Conservation (phyloP, 2,329 filamentous ascomycete genomes). For the Microdochium trichocladiopsis region DNA sequence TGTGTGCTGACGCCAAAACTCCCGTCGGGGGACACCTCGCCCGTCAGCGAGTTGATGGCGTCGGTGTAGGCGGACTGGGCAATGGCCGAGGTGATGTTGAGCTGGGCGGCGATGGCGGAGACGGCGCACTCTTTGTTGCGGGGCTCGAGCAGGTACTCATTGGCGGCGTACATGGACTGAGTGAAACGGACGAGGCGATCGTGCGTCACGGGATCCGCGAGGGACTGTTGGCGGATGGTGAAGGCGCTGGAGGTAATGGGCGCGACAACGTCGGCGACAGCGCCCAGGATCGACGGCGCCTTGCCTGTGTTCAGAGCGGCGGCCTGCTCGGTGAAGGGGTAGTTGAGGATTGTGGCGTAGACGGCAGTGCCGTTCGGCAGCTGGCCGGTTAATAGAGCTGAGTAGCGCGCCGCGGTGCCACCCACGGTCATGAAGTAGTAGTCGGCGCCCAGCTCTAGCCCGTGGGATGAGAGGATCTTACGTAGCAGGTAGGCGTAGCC, state of each 20-base stretch:
- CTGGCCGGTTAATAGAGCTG: conserved; percentile 12
- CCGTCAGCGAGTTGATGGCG: conserved; percentile 11
- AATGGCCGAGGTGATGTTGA: conserved; percentile 10
- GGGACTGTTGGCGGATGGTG: conserved; percentile 10
- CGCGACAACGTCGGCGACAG: conserved; percentile 13
- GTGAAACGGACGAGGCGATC: conserved; percentile 13
- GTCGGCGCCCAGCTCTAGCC: conserved; percentile 2
- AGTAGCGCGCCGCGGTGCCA: conserved; percentile 16
- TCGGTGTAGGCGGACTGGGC: conserved; percentile 15
- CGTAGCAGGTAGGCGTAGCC: conserved; percentile 17
- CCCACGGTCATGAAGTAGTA: conserved; percentile 11
- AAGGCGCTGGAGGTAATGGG: conserved; percentile 13
- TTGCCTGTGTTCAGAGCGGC: conserved; percentile 6
- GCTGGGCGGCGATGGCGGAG: conserved; percentile 13
- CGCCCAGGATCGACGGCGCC: conserved; percentile 14
- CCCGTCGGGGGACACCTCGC: conserved; percentile 13
- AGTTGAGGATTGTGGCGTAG: conserved; percentile 20
- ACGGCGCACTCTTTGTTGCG: conserved; percentile 10
- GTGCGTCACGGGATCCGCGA: conserved; percentile 4
- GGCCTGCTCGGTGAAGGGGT: conserved; percentile 17
- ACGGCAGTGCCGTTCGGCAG: conserved; percentile 17
- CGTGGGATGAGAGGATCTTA: conserved; percentile 3
- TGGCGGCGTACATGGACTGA: conserved; percentile 18
- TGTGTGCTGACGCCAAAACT: conserved; percentile 16
- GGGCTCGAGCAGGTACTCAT: conserved; percentile 12